A percentile compares a stretch with the other conserved stretches of the same genome.
Evolutionary conservation across 1,139 yeast genomes (phyloP).

Genomic region (Sugiyamaella neomexicana): DNA sequence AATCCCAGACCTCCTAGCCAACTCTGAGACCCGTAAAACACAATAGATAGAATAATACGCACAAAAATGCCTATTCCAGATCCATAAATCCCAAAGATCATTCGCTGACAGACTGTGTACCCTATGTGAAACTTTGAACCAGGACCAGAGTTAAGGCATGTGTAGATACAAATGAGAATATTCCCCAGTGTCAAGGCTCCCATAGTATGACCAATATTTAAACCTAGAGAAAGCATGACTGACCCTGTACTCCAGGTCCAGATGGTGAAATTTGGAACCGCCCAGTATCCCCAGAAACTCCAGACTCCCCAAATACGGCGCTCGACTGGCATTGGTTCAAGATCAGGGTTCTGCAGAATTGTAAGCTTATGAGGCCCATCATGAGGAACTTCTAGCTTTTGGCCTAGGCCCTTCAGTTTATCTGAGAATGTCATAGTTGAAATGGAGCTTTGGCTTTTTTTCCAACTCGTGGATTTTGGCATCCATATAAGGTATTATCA

Average conservation of each 20-base stretch:
- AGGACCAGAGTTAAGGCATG: slow-evolving; percentile 33
- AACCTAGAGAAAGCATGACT: slow-evolving; percentile 33
- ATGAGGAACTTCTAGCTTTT: slow-evolving; percentile 24
- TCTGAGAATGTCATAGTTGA: background rate
- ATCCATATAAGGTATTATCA: background rate
- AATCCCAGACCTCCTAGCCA: slow-evolving; percentile 39
- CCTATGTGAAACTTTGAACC: slow-evolving; percentile 40
- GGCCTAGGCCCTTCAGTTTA: slow-evolving; percentile 21
- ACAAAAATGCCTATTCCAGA: slow-evolving; percentile 32
- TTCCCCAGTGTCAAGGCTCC: slow-evolving; percentile 27
- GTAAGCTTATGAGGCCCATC: slow-evolving; percentile 18
- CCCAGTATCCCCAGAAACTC: slow-evolving; percentile 28
- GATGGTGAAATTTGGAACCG: slow-evolving; percentile 29
- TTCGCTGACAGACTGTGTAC: slow-evolving; percentile 35
- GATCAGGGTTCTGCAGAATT: slow-evolving; percentile 25
- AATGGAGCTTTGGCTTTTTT: background rate
- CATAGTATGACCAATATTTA: slow-evolving; percentile 24
- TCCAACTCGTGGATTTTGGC: background rate
- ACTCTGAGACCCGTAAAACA: slow-evolving; percentile 39
- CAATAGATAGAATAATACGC: slow-evolving; percentile 35
- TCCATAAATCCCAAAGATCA: slow-evolving; percentile 39
- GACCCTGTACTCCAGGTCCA: slow-evolving; percentile 35
- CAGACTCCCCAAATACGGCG: slow-evolving; percentile 33
- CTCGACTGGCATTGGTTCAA: slow-evolving; percentile 34
- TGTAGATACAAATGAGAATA: slow-evolving; percentile 24